Evolutionary conservation across 1,139 yeast genomes (phyloP), one percentile per base, ranked within the genome.

Genomic region (Diutina catenulata): DNA sequence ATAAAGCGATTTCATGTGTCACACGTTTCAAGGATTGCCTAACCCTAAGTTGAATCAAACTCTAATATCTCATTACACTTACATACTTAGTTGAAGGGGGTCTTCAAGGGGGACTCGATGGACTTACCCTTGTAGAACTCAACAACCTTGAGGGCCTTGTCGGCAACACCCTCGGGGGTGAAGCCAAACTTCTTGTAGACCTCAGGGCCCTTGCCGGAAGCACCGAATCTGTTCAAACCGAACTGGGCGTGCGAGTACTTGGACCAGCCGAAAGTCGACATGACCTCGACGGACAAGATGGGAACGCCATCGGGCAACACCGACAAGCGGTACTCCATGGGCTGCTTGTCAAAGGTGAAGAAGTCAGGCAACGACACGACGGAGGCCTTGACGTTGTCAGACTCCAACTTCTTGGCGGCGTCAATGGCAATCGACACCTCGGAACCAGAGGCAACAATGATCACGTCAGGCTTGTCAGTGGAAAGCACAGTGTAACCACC

Each of bases 291-390:
- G 42, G 96, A 86, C 64, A 93, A 52, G 57, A 86, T 78, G 62
- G 98, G 98, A 40, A 82, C 78, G 55, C 93, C 93, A 58, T 88
- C 94, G 58, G 98, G 98, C 62, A 91, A 74, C 44, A 91, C 94
- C 41, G 84, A 71, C 56, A 83, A 72, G 66, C 69, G 73, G 74
- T 91, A 93, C 51, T 78, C 88, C 47, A 64, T 56, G 24, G 86
- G 51, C 74, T 93, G 98, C 54, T 68, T 59, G 67, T 84, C 94
- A 57, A 91, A 93, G 46, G 95, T 83, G 64, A 64, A 68, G 77
- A 84, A 82, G 68, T 88, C 97, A 57, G 97, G 97, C 49, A 93
- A 54, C 29, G 97, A 88, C 42, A 93, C 96, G 51, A 93, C 81
- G 51, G 78, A 68, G 40, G 87, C 87, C 59, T 76, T 72, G 58